Evolutionary conservation across 139 green algal species (phyloP).

Genomic region (Chlorella ohadii): DNA sequence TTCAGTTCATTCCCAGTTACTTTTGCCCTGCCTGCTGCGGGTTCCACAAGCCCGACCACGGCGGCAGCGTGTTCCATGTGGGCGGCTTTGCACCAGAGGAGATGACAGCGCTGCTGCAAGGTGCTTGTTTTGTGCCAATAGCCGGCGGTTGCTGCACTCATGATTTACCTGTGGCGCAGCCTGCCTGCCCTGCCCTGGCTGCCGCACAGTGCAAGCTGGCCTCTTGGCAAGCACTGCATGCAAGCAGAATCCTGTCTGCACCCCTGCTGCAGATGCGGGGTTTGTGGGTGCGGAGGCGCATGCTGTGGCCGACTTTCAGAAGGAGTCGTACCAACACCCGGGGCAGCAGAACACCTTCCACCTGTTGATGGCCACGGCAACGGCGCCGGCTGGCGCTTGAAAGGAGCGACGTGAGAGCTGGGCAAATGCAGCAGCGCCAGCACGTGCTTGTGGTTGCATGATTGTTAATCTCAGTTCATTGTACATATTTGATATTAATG

Average conservation of each 20-base stretch:
- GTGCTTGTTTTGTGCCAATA: too few relatives aligned
- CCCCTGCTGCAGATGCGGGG: background rate
- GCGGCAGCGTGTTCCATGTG: background rate
- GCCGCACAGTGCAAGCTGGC: background rate
- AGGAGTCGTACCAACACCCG: background rate
- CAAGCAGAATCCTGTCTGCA: background rate
- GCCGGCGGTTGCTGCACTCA: too few relatives aligned
- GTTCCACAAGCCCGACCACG: background rate
- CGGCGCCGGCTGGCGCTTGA: background rate
- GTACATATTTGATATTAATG: too few relatives aligned
- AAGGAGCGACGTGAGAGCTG: too few relatives aligned
- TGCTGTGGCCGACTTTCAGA: background rate
- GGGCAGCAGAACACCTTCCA: background rate
- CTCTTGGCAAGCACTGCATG: background rate
- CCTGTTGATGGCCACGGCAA: background rate
- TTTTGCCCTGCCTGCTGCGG: background rate
- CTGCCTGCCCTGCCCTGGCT: background rate
- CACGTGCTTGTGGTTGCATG: too few relatives aligned
- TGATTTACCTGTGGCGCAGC: too few relatives aligned
- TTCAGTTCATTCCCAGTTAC: too few relatives aligned
- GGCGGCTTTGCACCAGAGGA: background rate
- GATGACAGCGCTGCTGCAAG: background rate
- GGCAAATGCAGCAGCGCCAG: too few relatives aligned
- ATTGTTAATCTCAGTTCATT: too few relatives aligned
- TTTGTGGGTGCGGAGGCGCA: background rate